phyloP scores from a whole-genome alignment of 768 basidiomycete species.

The Crucibulum laeve region DNA sequence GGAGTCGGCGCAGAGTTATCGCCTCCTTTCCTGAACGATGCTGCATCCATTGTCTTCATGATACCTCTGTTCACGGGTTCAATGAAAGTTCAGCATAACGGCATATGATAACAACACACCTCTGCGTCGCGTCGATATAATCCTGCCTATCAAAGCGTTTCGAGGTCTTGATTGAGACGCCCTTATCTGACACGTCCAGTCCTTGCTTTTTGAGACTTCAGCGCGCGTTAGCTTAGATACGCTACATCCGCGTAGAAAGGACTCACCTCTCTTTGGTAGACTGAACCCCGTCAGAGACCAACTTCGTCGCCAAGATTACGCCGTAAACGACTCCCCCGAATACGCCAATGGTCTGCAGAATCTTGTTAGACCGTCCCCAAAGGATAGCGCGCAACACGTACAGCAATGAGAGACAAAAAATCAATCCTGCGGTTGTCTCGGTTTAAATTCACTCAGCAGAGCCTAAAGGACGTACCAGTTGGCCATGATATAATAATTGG shows the following conservation, averaged over 20 bases:
- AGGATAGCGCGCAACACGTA: too few relatives aligned
- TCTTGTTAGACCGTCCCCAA: too few relatives aligned
- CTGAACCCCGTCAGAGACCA: constrained; percentile 36
- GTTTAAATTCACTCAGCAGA: too few relatives aligned
- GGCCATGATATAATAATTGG: too few relatives aligned
- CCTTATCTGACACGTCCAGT: constrained; percentile 50
- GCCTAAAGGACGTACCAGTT: too few relatives aligned
- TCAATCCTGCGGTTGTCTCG: too few relatives aligned
- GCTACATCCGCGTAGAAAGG: too few relatives aligned
- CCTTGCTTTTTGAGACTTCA: constrained; percentile 54
- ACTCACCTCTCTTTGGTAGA: constrained; percentile 51
- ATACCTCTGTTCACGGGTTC: constrained; percentile 34
- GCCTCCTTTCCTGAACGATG: constrained; percentile 33
- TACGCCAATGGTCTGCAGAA: constrained; percentile 42
- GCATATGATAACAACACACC: constrained; percentile 33
- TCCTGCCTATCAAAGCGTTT: constrained; percentile 55
- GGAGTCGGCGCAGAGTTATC: constrained; percentile 5
- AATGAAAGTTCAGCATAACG: neutral
- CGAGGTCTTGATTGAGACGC: constrained; percentile 63
- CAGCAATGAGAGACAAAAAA: constrained; percentile 34
- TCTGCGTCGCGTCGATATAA: constrained; percentile 71
- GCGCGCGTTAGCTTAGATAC: too few relatives aligned
- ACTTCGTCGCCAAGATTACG: constrained; percentile 29
- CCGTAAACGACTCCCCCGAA: constrained; percentile 43
- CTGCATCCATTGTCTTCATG: constrained; percentile 44